phyloP scores from a whole-genome alignment of 1,139 yeast genomes.

The Trichomonascaceae sp. region DNA sequence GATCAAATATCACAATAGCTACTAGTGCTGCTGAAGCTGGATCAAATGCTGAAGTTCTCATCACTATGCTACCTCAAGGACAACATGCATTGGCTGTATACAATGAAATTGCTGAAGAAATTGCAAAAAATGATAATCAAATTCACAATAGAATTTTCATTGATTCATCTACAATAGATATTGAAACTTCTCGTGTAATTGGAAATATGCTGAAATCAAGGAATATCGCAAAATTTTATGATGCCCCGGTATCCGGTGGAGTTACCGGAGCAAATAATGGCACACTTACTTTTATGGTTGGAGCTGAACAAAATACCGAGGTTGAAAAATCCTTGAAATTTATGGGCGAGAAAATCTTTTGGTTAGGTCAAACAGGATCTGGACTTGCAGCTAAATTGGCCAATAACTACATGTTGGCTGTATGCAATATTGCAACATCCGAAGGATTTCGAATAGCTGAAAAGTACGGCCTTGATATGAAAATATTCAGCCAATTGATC shows the following conservation, averaged over 20 bases:
- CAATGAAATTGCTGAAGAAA: constrained; percentile 32
- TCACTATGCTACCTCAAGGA: constrained; percentile 59
- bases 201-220: constrained; percentile 18
- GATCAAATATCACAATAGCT: constrained; percentile 19
- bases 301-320: constrained; percentile 23
- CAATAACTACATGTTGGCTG: constrained; percentile 53
- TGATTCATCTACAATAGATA: constrained; percentile 55
- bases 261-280: constrained; percentile 54
- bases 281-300: constrained; percentile 54
- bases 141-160: constrained; percentile 26
- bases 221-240: constrained; percentile 33
- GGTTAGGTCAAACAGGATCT: constrained; percentile 52
- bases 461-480: constrained; percentile 46
- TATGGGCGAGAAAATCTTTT: constrained; percentile 51
- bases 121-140: not conserved
- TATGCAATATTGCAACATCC: constrained; percentile 54
- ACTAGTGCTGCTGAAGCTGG: constrained; percentile 38
- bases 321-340: constrained; percentile 33
- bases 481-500: constrained; percentile 47
- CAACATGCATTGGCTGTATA: constrained; percentile 46
- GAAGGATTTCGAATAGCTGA: constrained; percentile 57
- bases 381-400: constrained; percentile 58
- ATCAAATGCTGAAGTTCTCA: constrained; percentile 31
- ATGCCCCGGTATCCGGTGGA: constrained; percentile 61
- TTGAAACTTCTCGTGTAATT: constrained; percentile 42